These are phyloP conservation scores for Cajanus cajan DNA, from an alignment of 306 rosid genomes.

Conservation along the genomic window DNA sequence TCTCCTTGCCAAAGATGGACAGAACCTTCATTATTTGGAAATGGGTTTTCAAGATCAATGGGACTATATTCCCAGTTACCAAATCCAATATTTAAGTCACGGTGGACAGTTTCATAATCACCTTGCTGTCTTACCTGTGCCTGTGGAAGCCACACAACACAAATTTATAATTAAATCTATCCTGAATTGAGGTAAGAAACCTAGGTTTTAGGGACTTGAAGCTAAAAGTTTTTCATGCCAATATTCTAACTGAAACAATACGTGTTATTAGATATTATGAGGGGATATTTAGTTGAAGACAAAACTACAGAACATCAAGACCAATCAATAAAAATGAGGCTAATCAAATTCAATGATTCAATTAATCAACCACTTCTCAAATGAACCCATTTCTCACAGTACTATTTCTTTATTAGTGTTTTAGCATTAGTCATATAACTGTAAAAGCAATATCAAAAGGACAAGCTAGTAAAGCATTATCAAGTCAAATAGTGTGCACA, in stretches of 20 bases:
- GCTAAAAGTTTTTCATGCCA: background rate
- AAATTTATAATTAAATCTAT: background rate
- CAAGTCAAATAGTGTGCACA: background rate
- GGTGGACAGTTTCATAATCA: constrained; percentile 54
- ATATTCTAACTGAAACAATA: background rate
- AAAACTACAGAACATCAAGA: background rate
- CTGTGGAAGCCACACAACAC: constrained; percentile 44
- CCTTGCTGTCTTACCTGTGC: constrained; percentile 70
- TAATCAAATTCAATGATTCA: background rate
- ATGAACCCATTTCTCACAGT: background rate
- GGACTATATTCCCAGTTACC: constrained; percentile 90
- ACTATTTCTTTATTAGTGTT: background rate
- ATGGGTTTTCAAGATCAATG: constrained; percentile 70
- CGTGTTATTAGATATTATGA: background rate
- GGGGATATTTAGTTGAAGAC: constrained; percentile 3
- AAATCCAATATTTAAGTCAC: constrained; percentile 61
- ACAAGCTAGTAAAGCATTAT: background rate
- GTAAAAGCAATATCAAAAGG: constrained; percentile 4
- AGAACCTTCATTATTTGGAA: constrained; percentile 61
- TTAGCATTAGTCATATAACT: constrained; percentile 4
- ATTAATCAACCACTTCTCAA: constrained; percentile 1
- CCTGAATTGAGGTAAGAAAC: background rate
- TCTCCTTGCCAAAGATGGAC: constrained; percentile 94
- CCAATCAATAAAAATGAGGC: background rate
- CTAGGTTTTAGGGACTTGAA: background rate